These are phyloP conservation scores for Pyrenophora seminiperda DNA, from an alignment of 2,329 filamentous ascomycete genomes.

Conservation along the genomic window DNA sequence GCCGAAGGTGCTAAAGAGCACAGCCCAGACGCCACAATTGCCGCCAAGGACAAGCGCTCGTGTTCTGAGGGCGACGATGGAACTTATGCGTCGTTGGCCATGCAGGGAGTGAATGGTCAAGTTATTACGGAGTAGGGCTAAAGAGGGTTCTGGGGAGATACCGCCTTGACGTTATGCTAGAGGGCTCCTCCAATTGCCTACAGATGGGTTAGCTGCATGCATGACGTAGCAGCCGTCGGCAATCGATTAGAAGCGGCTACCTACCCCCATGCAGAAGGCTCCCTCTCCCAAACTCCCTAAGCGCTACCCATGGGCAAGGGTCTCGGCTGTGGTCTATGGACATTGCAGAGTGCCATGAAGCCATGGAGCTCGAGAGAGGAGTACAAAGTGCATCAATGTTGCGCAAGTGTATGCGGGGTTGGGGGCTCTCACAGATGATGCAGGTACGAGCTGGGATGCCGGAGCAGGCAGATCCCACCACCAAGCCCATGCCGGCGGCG, in stretches of 20 bases:
- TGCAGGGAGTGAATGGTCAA: constrained; percentile 56
- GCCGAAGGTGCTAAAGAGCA: constrained; percentile 92
- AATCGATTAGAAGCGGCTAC: constrained; percentile 44
- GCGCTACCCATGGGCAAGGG: constrained; percentile 79
- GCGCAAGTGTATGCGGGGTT: constrained; percentile 14
- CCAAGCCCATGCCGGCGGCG: constrained; percentile 6
- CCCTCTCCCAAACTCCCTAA: constrained; percentile 96
- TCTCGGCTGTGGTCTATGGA: neutral
- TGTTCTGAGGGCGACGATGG: constrained; percentile 94
- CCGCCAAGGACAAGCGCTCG: constrained; percentile 93
- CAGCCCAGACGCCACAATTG: constrained; percentile 98
- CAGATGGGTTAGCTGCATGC: neutral
- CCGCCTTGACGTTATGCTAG: neutral
- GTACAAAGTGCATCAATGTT: constrained; percentile 1
- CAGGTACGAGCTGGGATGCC: constrained; percentile 19
- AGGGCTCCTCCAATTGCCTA: constrained; percentile 46
- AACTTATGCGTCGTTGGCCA: constrained; percentile 89
- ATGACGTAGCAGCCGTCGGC: constrained; percentile 14
- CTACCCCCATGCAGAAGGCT: constrained; percentile 93
- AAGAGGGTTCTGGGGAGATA: too few species aligned
- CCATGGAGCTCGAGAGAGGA: constrained; percentile 4
- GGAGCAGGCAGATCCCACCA: constrained; percentile 7
- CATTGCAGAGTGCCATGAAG: constrained; percentile 4
- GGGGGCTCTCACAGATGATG: constrained; percentile 10
- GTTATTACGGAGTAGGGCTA: constrained; percentile 69